Percentiles rank a stretch among this genome's conserved stretches.
Evolutionary conservation across 108 stramenopile species (phyloP).

Genomic region (Epipyxis sp.): DNA sequence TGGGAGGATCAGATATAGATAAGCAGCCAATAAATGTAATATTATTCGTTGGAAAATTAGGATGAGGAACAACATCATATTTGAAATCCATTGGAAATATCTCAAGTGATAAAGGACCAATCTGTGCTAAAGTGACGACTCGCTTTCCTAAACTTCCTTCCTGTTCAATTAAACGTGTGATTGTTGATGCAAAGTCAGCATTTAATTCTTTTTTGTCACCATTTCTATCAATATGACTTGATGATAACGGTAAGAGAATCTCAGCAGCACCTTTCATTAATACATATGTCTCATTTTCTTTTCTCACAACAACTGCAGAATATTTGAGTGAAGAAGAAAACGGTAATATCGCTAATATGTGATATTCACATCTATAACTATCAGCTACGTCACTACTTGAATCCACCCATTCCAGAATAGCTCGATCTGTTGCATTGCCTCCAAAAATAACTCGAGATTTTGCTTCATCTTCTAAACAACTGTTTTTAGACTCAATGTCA

Average conservation of each 20-base stretch:
- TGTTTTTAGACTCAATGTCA: not conserved
- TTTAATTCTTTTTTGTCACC: not conserved
- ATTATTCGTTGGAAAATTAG: not conserved
- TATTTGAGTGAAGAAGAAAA: not conserved
- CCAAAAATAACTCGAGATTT: not conserved
- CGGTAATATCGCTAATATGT: not conserved
- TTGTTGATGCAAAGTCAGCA: not conserved
- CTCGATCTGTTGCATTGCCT: not conserved
- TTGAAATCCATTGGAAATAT: not conserved
- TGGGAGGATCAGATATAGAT: not conserved
- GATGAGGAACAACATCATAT: not conserved
- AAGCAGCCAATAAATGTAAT: not conserved
- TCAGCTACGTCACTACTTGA: not conserved
- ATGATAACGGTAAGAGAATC: not conserved
- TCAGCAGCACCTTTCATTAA: not conserved
- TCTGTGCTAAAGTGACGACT: not conserved
- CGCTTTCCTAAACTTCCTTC: not conserved
- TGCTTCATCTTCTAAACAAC: not conserved
- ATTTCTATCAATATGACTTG: not conserved
- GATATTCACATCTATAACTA: not conserved
- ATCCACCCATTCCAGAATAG: not conserved
- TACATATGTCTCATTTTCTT: not conserved
- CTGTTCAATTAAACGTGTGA: not conserved
- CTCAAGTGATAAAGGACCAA: no score
- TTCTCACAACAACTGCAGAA: not conserved